Evolutionary conservation across 371 early-diverging fungal genomes (phyloP).

Genomic region (Mucor lusitanicus): DNA sequence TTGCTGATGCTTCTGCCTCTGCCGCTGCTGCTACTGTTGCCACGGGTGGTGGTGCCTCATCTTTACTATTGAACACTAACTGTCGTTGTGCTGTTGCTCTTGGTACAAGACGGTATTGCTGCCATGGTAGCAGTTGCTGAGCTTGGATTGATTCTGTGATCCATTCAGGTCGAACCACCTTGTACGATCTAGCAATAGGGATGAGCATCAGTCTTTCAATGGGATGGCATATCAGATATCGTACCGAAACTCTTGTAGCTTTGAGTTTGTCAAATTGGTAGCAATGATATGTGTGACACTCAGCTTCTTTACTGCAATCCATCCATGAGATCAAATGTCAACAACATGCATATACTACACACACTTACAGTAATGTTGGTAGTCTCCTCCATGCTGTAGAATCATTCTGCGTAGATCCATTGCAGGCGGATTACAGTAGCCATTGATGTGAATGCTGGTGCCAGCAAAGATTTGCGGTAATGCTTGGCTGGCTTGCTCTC

Average conservation of each 20-base stretch:
- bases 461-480: slow-evolving; percentile 55
- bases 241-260: slow-evolving; percentile 67
- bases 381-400: slow-evolving; percentile 61
- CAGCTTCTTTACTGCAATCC: slow-evolving; percentile 50
- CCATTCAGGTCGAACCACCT: slow-evolving; percentile 83
- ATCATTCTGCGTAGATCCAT: slow-evolving; percentile 60
- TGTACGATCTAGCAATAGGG: slow-evolving; percentile 51
- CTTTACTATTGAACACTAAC: slow-evolving; percentile 24
- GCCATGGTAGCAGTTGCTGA: slow-evolving; percentile 65
- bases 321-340: neutral
- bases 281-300: slow-evolving; percentile 74
- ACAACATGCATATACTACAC: neutral
- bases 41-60: too few species aligned
- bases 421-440: slow-evolving; percentile 64
- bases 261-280: slow-evolving; percentile 65
- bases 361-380: slow-evolving; percentile 54
- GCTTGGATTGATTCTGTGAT: slow-evolving; percentile 68
- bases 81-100: slow-evolving; percentile 24
- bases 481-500: slow-evolving; percentile 28
- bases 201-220: neutral
- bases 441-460: slow-evolving; percentile 67
- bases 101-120: slow-evolving; percentile 50
- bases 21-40: neutral
- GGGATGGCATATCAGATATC: neutral
- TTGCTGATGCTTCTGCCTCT: neutral